Conservation (phyloP, 768 basidiomycete species). For the Boletus bicolor region DNA sequence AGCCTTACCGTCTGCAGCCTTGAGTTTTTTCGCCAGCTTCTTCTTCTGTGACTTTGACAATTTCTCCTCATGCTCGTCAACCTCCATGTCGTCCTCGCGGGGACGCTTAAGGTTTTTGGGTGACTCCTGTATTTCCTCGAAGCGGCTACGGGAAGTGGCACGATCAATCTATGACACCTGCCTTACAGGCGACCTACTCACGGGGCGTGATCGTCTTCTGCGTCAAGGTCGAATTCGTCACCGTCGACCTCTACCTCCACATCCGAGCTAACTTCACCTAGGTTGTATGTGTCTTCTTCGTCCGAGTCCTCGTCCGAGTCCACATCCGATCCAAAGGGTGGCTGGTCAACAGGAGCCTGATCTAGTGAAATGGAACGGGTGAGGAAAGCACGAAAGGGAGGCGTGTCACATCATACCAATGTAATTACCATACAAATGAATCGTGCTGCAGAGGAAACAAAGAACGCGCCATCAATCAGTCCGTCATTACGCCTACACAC, state of each 20-base stretch:
- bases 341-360: constrained; percentile 47
- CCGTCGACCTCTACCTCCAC: constrained; percentile 75
- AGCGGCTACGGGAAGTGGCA: constrained; percentile 41
- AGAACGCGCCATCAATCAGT: constrained; percentile 16
- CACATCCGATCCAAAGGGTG: constrained; percentile 48
- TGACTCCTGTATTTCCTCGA: constrained; percentile 58
- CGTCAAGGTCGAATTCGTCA: constrained; percentile 57
- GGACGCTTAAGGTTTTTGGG: constrained; percentile 63
- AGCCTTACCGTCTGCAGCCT: constrained; percentile 52
- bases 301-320: constrained; percentile 52
- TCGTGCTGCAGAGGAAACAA: constrained; percentile 40
- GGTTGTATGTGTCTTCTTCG: constrained; percentile 55
- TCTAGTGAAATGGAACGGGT: constrained; percentile 37
- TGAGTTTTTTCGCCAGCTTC: constrained; percentile 67
- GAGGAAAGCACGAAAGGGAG: neutral
- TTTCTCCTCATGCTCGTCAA: constrained; percentile 35
- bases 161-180: neutral
- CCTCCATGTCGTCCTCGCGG: constrained; percentile 57
- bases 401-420: constrained; percentile 46
- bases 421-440: constrained; percentile 84
- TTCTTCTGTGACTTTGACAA: constrained; percentile 58
- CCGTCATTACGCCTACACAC: neutral
- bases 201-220: constrained; percentile 37
- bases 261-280: constrained; percentile 80
- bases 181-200: constrained; percentile 32